Evolutionary conservation across 352 stramenopile genomes (phyloP).

Genomic region (Globisporangium apiculatum): DNA sequence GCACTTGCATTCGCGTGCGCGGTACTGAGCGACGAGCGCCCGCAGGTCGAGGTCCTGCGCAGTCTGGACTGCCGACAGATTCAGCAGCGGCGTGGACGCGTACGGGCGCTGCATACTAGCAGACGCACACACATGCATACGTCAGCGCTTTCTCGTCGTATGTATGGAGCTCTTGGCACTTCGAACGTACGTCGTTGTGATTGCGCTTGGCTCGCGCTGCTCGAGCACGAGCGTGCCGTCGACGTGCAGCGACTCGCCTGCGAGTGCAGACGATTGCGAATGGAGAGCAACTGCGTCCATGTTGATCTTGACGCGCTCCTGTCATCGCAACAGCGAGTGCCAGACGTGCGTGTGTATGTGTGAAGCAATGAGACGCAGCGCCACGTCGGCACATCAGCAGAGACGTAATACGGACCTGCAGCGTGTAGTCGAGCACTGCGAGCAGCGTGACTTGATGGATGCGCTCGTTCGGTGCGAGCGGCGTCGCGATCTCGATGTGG

Average conservation of each 20-base stretch:
- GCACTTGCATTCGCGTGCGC: slow-evolving; percentile 32
- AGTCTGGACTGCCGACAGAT: slow-evolving; percentile 27
- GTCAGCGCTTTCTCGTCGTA: no score
- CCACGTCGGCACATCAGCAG: no score
- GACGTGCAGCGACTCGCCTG: slow-evolving; percentile 25
- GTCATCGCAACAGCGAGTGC: no score
- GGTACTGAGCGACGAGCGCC: slow-evolving; percentile 27
- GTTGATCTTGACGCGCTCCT: slow-evolving; percentile 41
- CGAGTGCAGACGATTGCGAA: slow-evolving; percentile 28
- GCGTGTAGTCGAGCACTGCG: slow-evolving; percentile 55
- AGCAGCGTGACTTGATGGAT: slow-evolving; percentile 41
- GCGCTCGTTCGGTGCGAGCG: slow-evolving; percentile 33
- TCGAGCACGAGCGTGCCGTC: slow-evolving; percentile 60
- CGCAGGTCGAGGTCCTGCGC: slow-evolving; percentile 32
- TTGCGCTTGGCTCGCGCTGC: slow-evolving; percentile 34
- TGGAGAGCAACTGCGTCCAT: slow-evolving; percentile 55
- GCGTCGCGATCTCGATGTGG: slow-evolving; percentile 37
- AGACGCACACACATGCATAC: no score
- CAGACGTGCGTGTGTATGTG: no score
- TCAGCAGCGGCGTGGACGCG: slow-evolving; percentile 26
- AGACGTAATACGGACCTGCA: slow-evolving; percentile 18
- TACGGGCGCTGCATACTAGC: slow-evolving; percentile 32
- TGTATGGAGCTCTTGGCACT: no score
- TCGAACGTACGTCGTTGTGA: slow-evolving; percentile 28
- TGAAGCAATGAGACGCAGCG: no score